These are phyloP conservation scores for Aphanomyces euteiches DNA, from an alignment of 352 stramenopile species.

Conservation along the genomic window DNA sequence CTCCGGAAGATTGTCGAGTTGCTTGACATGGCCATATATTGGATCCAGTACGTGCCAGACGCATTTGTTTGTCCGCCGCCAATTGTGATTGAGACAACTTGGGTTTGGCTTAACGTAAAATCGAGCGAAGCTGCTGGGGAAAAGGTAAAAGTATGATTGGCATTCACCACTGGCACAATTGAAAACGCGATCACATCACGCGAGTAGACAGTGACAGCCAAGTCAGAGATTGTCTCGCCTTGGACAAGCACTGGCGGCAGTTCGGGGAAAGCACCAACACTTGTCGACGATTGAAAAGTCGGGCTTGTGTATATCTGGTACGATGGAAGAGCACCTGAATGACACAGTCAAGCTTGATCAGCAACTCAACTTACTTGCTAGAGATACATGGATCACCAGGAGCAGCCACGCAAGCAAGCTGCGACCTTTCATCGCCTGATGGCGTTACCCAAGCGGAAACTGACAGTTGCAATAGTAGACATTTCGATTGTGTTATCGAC, in stretches of 20 bases:
- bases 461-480: too few species aligned
- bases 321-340: too few species aligned
- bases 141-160: constrained; percentile 16
- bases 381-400: too few species aligned
- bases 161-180: constrained; percentile 1
- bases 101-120: not conserved
- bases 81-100: constrained; percentile 15
- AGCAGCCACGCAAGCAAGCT: too few species aligned
- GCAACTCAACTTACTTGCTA: too few species aligned
- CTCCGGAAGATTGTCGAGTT: not conserved
- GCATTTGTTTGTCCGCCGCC: not conserved
- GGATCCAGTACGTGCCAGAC: constrained; percentile 19
- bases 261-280: constrained; percentile 18
- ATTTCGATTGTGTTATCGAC: too few species aligned
- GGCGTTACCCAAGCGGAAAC: too few species aligned
- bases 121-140: not conserved
- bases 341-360: too few species aligned
- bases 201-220: not conserved
- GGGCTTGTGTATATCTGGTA: not conserved
- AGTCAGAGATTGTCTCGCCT: constrained; percentile 14
- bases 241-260: constrained; percentile 19
- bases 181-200: not conserved
- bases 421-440: too few species aligned
- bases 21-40: not conserved
- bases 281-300: constrained; percentile 10